Base-by-base conservation (phyloP, 2,329 filamentous ascomycete species). In the Calycina marina region DNA sequence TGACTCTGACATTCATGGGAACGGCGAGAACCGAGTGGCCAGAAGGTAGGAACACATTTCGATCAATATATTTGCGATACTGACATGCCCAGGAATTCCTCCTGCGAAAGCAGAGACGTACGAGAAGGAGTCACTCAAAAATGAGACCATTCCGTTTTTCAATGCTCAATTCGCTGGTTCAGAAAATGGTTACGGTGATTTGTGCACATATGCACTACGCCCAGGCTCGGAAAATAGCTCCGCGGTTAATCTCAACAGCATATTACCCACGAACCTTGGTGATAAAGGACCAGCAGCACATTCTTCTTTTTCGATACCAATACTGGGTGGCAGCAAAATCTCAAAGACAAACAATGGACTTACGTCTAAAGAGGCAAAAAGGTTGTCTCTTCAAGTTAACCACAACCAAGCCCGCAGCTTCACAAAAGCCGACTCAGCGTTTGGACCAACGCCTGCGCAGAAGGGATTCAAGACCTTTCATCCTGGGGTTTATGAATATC, bases 11-110 rank as follows among this genome's bases (percentile, higher is more conserved):
- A 47, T 81, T 98, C 45, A 71, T 77, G 25, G 90, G 88, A 17
- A 78, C 75, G 51, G 83, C 85, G 3, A 72, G 79, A 41, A 96
- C 90, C 1, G 85, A 93, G 51, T 98, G 90, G 90, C 88, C 90
- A 11, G 90, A 96, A 60, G 84, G 73, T 69, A 60, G 80, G 68
- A 29, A 29, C 9, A 16, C 8, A 16, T 8, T 14, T 6, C 9
- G 15, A 16, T 9, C 15, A 10, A 29, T 16, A 10, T 29, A 14
- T 14, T 14, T 14, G 14, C 8, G 27, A 14, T 5, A 28, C 25
- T 15, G 38, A 5, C 5, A 35, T 20, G 24, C 10, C 18, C 40
- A 74, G 73, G 85, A 31, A 90, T 96, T 17, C 88, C 90, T 3
- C 85, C 86, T 0, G 68, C 77, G 36, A 93, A 93, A 55, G 68